These are phyloP conservation scores for Chlamydomonas schloesseri DNA, from an alignment of 139 green algal genomes.

Conservation along the genomic window DNA sequence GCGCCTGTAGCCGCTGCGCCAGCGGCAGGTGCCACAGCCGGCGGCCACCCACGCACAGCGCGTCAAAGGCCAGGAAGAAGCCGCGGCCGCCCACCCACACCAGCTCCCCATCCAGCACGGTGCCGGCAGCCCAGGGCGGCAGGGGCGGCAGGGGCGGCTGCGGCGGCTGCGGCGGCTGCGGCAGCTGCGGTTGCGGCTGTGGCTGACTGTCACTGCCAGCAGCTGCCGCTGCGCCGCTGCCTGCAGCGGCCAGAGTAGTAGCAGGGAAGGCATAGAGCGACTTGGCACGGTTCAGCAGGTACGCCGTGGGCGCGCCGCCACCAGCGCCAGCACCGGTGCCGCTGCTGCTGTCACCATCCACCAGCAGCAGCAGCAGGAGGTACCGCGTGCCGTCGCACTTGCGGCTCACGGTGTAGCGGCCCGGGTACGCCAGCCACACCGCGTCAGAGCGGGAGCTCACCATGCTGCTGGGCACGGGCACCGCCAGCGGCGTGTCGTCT, in stretches of 20 bases:
- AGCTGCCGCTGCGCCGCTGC: too few species aligned
- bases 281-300: constrained; percentile 48
- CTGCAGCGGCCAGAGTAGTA: neutral
- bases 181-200: too few species aligned
- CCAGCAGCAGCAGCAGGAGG: constrained; percentile 35
- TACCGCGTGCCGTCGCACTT: constrained; percentile 51
- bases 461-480: neutral
- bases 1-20: neutral
- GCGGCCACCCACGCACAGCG: constrained; percentile 1
- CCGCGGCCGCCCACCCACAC: constrained; percentile 48
- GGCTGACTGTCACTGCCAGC: too few species aligned
- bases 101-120: constrained; percentile 56
- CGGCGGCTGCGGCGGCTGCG: too few species aligned
- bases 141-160: neutral
- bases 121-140: constrained; percentile 25
- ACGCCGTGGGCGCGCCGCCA: neutral
- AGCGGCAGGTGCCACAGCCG: constrained; percentile 49
- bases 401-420: constrained; percentile 49
- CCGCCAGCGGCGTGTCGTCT: neutral
- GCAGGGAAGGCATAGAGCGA: constrained; percentile 48
- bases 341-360: neutral
- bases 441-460: neutral
- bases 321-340: neutral
- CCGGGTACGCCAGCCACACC: constrained; percentile 29
- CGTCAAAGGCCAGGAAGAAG: constrained; percentile 56